A percentile compares a stretch with the other conserved stretches of the same genome.
Conservation (phyloP, 257 asterid species). For the Orobanche coerulescens region DNA sequence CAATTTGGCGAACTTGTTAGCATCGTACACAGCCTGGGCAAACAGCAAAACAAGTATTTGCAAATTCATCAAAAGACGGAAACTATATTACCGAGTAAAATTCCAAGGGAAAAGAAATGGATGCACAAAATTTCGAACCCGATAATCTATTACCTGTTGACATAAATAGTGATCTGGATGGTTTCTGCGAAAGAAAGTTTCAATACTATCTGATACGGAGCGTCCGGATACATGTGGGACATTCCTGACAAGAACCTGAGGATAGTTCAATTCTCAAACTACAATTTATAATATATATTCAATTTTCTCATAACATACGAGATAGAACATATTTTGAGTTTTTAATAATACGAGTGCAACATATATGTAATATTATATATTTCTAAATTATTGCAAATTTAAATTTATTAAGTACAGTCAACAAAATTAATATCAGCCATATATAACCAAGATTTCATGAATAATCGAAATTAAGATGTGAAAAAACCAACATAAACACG, state of each 20-base stretch:
- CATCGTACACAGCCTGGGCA: slow-evolving; percentile 74
- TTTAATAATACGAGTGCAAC: no score
- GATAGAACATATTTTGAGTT: no score
- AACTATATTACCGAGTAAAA: background rate
- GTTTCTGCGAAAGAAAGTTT: slow-evolving; percentile 64
- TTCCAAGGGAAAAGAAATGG: background rate
- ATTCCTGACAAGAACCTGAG: slow-evolving; percentile 88
- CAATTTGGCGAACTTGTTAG: slow-evolving; percentile 74
- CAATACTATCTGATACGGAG: slow-evolving; percentile 63
- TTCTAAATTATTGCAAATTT: no score
- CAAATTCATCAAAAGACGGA: slow-evolving; percentile 11
- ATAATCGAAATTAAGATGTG: no score
- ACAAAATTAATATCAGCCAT: no score
- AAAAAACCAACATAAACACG: no score
- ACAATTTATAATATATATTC: background rate
- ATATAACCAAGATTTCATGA: no score
- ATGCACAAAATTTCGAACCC: background rate
- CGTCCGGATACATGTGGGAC: slow-evolving; percentile 71
- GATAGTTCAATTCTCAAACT: slow-evolving; percentile 14
- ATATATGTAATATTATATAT: no score
- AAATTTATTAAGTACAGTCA: no score
- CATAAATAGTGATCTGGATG: slow-evolving; percentile 86
- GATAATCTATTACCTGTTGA: slow-evolving; percentile 66
- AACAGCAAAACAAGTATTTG: background rate
- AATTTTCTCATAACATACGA: no score